Evolutionary conservation across 2,329 filamentous ascomycete genomes (phyloP), one percentile per base, ranked within the genome.

Genomic region (Elsinoe necatrix): DNA sequence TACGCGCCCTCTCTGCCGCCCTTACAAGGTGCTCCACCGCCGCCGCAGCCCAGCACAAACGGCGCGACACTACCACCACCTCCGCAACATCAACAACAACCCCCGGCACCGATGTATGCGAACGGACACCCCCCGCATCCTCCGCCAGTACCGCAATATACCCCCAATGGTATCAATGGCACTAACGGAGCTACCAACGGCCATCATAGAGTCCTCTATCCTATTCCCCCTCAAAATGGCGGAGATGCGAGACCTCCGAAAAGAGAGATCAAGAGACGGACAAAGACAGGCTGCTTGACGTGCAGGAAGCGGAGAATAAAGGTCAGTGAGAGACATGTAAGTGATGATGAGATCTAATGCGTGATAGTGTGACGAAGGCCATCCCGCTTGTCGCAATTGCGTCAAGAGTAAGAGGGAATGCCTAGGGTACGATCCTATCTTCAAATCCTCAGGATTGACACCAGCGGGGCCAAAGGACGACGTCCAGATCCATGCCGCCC

Each of bases 371-470:
- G 93, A 97, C 81, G 93, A 98, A 78, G 84, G 83, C 60, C 90
- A 95, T 72, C 93, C 93, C 20, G 84, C 86, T 59, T 98, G 93
- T 77, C 85, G 89, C 74, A 89, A 93, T 68, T 93, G 88, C 74
- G 85, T 86, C 68, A 93, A 93, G 71, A 90, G 86, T 63, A 93
- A 92, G 73, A 87, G 88, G 67, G 87, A 92, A 66, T 93, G 88
- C 67, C 70, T 90, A 50, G 88, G 88, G 56, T 93, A 93, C 80
- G 88, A 93, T 67, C 87, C 88, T 35, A 88, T 92, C 66, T 93
- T 92, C 75, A 88, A 89, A 72, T 52, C 48, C 9, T 21, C 14
- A 25, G 48, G 48, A 12, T 9, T 34, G 9, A 39, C 25, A 8
- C 21, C 41, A 18, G 11, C 41, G 20, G 20, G 16, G 12, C 41